These are phyloP conservation scores for Trichoderma sp. DNA, from an alignment of 2,329 filamentous ascomycete species.

Conservation along the genomic window DNA sequence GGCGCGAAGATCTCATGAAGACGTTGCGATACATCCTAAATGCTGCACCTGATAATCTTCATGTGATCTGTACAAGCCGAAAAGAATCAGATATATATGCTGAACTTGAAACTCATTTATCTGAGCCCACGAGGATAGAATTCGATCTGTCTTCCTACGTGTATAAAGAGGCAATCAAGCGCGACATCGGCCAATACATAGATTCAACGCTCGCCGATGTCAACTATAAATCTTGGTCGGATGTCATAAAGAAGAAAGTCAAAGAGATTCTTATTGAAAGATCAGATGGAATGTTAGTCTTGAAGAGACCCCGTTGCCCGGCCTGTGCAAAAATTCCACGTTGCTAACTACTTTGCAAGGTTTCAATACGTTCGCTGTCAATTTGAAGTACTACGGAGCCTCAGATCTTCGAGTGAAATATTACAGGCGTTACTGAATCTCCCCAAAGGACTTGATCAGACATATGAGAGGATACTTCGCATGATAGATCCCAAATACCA, in stretches of 20 bases:
- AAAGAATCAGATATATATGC: slow-evolving; percentile 1
- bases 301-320: neutral
- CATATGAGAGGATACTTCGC: slow-evolving; percentile 9
- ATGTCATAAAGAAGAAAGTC: neutral
- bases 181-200: neutral
- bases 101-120: neutral
- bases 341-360: neutral
- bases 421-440: neutral
- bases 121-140: neutral
- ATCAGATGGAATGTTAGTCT: slow-evolving; percentile 15
- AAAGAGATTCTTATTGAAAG: neutral
- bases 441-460: slow-evolving; percentile 11
- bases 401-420: neutral
- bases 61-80: slow-evolving; percentile 18
- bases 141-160: neutral
- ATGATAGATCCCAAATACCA: neutral
- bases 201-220: neutral
- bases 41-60: neutral
- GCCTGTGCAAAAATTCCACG: too few relatives aligned
- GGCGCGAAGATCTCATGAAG: neutral
- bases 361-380: slow-evolving; percentile 12
- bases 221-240: neutral
- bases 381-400: neutral
- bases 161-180: neutral
- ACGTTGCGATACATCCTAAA: neutral